Percentiles rank a stretch among this genome's conserved stretches.
Evolutionary conservation across 2,329 filamentous ascomycete genomes (phyloP).

Genomic region (Phyllosticta citriasiana): DNA sequence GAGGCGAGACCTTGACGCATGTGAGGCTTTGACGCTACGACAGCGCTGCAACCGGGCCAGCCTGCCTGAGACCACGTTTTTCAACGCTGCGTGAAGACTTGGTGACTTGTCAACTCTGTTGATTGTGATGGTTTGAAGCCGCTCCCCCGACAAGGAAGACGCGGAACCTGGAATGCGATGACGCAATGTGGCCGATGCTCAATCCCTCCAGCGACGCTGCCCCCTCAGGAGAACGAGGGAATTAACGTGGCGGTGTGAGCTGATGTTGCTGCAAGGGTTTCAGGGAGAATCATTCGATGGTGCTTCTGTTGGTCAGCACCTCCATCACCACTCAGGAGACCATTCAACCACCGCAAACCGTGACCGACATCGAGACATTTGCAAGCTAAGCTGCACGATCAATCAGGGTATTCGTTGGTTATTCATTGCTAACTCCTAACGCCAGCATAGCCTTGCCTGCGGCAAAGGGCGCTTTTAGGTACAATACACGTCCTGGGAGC

Average conservation of each 20-base stretch:
- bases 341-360: not conserved
- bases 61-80: not conserved
- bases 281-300: not conserved
- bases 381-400: slow-evolving; percentile 4
- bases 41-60: not conserved
- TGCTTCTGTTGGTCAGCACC: not conserved
- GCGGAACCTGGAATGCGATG: not conserved
- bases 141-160: not conserved
- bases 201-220: not conserved
- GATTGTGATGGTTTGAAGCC: not conserved
- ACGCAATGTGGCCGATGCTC: not conserved
- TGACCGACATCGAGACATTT: not conserved
- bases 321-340: not conserved
- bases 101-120: not conserved
- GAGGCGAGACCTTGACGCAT: not conserved
- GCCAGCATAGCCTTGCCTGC: slow-evolving; percentile 11
- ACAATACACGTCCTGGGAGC: slow-evolving; percentile 5
- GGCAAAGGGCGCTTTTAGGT: slow-evolving; percentile 11
- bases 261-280: not conserved
- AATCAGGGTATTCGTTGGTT: slow-evolving; percentile 4
- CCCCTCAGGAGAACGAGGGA: not conserved
- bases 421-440: slow-evolving; percentile 10
- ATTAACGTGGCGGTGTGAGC: not conserved
- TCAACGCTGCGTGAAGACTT: not conserved
- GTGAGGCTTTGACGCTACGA: not conserved